Evolutionary conservation across 768 basidiomycete species (phyloP).

Genomic region (Pulveroboletus frians): DNA sequence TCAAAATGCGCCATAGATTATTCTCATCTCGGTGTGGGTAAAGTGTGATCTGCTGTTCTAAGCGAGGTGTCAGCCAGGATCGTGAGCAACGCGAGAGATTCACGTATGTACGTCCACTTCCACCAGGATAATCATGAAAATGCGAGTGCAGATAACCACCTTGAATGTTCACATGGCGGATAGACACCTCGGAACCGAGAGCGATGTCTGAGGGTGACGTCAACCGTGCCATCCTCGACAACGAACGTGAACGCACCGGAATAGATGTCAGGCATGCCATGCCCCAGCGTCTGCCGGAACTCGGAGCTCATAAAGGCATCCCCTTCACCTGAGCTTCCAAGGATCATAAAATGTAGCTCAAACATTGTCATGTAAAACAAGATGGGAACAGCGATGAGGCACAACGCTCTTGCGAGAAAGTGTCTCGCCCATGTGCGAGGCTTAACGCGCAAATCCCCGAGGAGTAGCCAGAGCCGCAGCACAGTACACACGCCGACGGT

Average conservation of each 20-base stretch:
- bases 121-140: slow-evolving; percentile 80
- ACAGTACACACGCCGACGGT: slow-evolving; percentile 85
- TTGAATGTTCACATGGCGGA: slow-evolving; percentile 94
- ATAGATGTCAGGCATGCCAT: slow-evolving; percentile 88
- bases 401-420: slow-evolving; percentile 84
- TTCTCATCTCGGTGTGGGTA: slow-evolving; percentile 98
- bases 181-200: slow-evolving; percentile 72
- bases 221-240: background rate
- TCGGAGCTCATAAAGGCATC: slow-evolving; percentile 99
- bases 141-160: slow-evolving; percentile 99
- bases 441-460: slow-evolving; percentile 80
- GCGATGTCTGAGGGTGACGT: slow-evolving; percentile 58
- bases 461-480: slow-evolving; percentile 79
- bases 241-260: slow-evolving; percentile 56
- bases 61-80: background rate
- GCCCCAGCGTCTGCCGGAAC: slow-evolving; percentile 91
- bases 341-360: slow-evolving; percentile 85
- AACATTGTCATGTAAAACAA: slow-evolving; percentile 97
- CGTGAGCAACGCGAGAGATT: background rate
- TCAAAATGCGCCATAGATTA: slow-evolving; percentile 86
- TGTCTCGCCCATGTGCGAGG: slow-evolving; percentile 75
- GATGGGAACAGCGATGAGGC: slow-evolving; percentile 80
- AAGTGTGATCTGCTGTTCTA: slow-evolving; percentile 98
- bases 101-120: slow-evolving; percentile 77
- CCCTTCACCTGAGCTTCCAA: slow-evolving; percentile 89